These are phyloP conservation scores for Penicillium argentinense DNA, from an alignment of 495 filamentous ascomycete species.

Conservation along the genomic window DNA sequence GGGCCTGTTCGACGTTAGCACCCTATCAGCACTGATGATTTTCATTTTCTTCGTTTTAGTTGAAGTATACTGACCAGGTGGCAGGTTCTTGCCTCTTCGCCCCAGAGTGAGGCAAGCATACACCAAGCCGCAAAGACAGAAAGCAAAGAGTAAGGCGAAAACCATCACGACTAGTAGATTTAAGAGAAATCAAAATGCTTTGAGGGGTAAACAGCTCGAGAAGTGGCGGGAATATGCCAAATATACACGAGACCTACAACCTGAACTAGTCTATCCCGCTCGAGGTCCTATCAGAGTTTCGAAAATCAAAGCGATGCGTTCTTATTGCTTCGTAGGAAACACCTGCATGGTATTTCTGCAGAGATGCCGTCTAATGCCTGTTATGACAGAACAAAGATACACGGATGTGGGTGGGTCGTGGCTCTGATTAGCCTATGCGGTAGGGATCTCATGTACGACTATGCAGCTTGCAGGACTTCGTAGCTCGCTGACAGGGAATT, in stretches of 20 bases:
- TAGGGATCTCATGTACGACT: not conserved
- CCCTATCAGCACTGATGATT: no score
- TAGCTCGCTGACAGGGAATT: no score
- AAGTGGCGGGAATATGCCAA: not conserved
- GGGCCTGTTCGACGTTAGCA: no score
- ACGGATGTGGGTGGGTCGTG: no score
- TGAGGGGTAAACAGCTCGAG: no score
- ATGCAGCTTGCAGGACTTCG: not conserved
- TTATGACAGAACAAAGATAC: no score
- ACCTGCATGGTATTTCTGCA: no score
- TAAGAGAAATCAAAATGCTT: no score
- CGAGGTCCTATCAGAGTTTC: not conserved
- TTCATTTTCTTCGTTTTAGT: no score
- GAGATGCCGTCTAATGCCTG: no score
- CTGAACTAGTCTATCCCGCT: not conserved
- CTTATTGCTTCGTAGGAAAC: not conserved
- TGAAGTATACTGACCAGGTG: not conserved
- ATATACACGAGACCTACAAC: conserved; percentile 1
- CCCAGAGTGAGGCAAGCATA: not conserved
- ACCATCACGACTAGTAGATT: not conserved
- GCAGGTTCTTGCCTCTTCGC: not conserved
- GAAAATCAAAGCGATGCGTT: not conserved
- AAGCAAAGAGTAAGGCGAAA: not conserved
- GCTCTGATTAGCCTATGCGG: not conserved
- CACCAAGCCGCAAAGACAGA: not conserved